Conservation (phyloP, 176 grass and related monocot species). For the Oryza meyeriana region DNA sequence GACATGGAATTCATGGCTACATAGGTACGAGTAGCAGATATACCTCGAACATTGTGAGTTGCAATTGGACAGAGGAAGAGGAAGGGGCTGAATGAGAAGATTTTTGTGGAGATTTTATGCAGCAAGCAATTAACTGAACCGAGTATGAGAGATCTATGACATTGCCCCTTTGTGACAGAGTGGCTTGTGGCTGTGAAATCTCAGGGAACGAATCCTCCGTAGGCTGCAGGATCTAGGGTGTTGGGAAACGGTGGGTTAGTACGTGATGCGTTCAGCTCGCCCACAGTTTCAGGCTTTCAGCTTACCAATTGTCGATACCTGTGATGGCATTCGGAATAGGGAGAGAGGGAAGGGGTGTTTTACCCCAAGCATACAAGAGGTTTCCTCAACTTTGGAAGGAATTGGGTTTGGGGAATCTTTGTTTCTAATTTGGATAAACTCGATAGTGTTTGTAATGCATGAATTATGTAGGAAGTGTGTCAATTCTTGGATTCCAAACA, state of each 20-base stretch:
- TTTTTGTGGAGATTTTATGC: background rate
- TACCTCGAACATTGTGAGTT: background rate
- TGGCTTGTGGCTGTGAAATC: background rate
- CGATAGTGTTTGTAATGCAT: no score
- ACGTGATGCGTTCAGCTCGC: background rate
- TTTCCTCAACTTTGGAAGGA: no score
- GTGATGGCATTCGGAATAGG: background rate
- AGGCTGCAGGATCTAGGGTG: background rate
- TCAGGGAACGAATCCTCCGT: background rate
- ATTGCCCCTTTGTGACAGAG: background rate
- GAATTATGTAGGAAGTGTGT: no score
- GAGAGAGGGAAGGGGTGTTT: no score
- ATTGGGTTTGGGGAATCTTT: no score
- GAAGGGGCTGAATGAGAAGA: background rate
- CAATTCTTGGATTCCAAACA: no score
- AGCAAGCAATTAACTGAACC: background rate
- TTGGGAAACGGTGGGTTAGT: background rate
- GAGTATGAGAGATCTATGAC: slow-evolving; percentile 16
- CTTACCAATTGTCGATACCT: background rate
- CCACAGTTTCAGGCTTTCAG: background rate
- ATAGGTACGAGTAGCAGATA: background rate
- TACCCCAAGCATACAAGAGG: no score
- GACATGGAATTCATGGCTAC: background rate
- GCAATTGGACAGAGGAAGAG: background rate
- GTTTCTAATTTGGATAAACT: no score